phyloP scores from a whole-genome alignment of 768 basidiomycete genomes.

The Boletus subcaerulescens region DNA sequence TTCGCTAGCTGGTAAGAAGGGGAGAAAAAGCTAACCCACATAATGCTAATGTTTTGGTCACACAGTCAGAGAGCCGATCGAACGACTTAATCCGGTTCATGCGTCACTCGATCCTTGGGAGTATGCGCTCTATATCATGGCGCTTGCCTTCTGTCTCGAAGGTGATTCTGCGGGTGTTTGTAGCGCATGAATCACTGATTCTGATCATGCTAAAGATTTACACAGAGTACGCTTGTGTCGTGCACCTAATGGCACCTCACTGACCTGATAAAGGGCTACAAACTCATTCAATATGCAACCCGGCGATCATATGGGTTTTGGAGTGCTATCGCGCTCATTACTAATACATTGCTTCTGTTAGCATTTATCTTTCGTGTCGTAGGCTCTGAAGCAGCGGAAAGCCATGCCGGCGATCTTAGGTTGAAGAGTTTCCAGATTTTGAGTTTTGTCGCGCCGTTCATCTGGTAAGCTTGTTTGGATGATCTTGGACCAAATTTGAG shows the following conservation, averaged over 20 bases:
- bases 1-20: constrained; percentile 70
- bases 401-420: constrained; percentile 39
- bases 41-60: constrained; percentile 1
- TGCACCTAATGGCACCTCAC: background rate
- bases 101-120: constrained; percentile 77
- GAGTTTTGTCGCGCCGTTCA: constrained; percentile 83
- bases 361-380: constrained; percentile 74
- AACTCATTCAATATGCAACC: constrained; percentile 70
- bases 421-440: constrained; percentile 83
- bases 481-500: background rate
- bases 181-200: constrained; percentile 38
- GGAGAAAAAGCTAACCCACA: background rate
- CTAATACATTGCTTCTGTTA: constrained; percentile 65
- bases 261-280: constrained; percentile 50
- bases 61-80: constrained; percentile 72
- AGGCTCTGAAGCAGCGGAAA: constrained; percentile 42
- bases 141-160: constrained; percentile 75
- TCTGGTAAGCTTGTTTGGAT: constrained; percentile 57
- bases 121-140: constrained; percentile 72
- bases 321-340: constrained; percentile 66
- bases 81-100: constrained; percentile 57
- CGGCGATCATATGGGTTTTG: constrained; percentile 83
- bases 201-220: constrained; percentile 17
- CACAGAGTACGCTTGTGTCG: constrained; percentile 17
- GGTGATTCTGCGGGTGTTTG: constrained; percentile 42